Evolutionary conservation across 331 rosid species (phyloP).

Genomic region (Quercus lobata): DNA sequence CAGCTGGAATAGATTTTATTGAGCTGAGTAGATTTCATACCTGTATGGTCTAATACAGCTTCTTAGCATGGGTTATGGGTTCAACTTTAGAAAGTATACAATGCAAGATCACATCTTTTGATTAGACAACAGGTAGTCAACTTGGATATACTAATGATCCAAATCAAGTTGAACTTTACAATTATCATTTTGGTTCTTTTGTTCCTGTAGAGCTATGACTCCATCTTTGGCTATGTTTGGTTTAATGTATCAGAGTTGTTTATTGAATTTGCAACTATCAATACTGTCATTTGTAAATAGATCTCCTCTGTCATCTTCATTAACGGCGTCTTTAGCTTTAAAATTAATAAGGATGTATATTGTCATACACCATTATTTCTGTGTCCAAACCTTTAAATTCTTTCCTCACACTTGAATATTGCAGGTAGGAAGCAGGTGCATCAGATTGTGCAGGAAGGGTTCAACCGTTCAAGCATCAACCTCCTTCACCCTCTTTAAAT

Average conservation of each 20-base stretch:
- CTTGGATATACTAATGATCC: not conserved
- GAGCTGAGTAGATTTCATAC: not conserved
- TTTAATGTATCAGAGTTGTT: not conserved
- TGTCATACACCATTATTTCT: not conserved
- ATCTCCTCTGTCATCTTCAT: not conserved
- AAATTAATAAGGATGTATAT: not conserved
- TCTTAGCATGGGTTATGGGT: not conserved
- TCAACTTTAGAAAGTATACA: not conserved
- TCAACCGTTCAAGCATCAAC: constrained; percentile 15
- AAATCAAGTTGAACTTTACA: not conserved
- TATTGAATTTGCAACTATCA: not conserved
- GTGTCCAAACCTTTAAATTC: not conserved
- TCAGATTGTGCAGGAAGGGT: constrained; percentile 37
- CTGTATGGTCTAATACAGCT: not conserved
- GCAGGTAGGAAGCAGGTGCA: constrained; percentile 51
- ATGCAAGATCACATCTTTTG: not conserved
- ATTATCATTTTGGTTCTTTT: not conserved
- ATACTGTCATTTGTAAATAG: not conserved
- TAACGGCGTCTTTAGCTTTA: too few relatives aligned
- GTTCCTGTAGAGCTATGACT: not conserved
- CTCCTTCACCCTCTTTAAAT: constrained; percentile 24
- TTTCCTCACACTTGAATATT: not conserved
- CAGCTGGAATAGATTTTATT: not conserved
- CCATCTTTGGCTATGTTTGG: not conserved
- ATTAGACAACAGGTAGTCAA: not conserved